Percentiles rank a stretch among this genome's conserved stretches.
Conservation (phyloP, 192 early-diverging fungal genomes). For the Entophlyctis helioformis region DNA sequence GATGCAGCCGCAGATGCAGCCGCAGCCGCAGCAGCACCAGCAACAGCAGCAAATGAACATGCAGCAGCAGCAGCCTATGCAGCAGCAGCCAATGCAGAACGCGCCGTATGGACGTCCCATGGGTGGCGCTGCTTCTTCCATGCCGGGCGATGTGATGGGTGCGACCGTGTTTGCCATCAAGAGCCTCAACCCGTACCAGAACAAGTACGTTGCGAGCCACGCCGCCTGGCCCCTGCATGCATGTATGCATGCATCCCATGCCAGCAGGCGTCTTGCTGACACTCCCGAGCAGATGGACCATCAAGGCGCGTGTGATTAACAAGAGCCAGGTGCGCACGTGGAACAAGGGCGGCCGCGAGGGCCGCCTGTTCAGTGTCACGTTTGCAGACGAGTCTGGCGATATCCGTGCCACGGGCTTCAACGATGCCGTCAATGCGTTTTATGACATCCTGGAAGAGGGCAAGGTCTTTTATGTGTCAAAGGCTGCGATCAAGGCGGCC, state of each 20-base stretch:
- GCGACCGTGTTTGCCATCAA: conserved; percentile 50
- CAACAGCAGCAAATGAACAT: conserved; percentile 19
- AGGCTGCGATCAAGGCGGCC: conserved; percentile 68
- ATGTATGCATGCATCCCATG: not conserved
- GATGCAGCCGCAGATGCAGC: conserved; percentile 6
- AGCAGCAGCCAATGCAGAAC: conserved; percentile 5
- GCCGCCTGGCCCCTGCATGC: not conserved
- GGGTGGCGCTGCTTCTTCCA: not conserved
- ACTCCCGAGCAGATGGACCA: conserved; percentile 74
- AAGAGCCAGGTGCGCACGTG: conserved; percentile 77
- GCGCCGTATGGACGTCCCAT: not conserved
- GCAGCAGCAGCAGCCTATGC: conserved; percentile 12
- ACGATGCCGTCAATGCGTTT: conserved; percentile 66
- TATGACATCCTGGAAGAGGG: conserved; percentile 69
- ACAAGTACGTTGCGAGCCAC: conserved; percentile 34
- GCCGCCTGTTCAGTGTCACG: conserved; percentile 79
- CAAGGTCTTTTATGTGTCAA: conserved; percentile 68
- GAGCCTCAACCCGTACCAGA: conserved; percentile 78
- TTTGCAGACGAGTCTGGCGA: conserved; percentile 83
- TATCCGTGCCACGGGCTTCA: conserved; percentile 91
- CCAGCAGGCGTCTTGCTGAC: not conserved
- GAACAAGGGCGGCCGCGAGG: conserved; percentile 65
- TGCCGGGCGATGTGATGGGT: not conserved
- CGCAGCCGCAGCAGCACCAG: conserved; percentile 6
- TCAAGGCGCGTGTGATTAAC: conserved; percentile 75